Percentiles rank a stretch among this genome's conserved stretches.
Conservation (phyloP, 2,329 filamentous ascomycete genomes). For the Curvularia hawaiiensis region DNA sequence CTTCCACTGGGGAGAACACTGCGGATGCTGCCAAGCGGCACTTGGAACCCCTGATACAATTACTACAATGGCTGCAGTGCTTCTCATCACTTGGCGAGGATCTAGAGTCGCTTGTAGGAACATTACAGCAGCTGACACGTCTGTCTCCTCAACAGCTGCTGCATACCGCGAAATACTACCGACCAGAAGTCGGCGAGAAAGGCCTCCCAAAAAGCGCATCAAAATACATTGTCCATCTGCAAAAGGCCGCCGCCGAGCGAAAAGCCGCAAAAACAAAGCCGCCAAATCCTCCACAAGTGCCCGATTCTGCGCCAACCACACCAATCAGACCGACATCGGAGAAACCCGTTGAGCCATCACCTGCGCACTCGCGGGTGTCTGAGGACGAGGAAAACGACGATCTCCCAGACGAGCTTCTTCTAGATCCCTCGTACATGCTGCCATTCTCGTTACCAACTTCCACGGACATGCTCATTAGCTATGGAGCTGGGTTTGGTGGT, state of each 20-base stretch:
- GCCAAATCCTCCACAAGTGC: constrained; percentile 43
- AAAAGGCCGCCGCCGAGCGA: constrained; percentile 69
- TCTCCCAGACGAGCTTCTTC: constrained; percentile 73
- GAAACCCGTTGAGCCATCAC: constrained; percentile 34
- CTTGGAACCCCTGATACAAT: constrained; percentile 86
- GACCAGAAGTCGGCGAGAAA: constrained; percentile 94
- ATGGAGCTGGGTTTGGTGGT: constrained; percentile 92
- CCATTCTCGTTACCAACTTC: constrained; percentile 95
- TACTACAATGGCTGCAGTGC: constrained; percentile 96
- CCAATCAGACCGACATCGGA: constrained; percentile 37
- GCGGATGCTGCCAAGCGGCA: constrained; percentile 84
- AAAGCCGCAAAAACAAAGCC: constrained; percentile 43
- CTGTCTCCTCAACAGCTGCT: constrained; percentile 87
- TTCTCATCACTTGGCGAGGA: constrained; percentile 95
- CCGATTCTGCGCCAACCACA: constrained; percentile 38
- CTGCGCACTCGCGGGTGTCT: constrained; percentile 40
- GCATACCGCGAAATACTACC: constrained; percentile 90
- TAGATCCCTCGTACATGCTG: constrained; percentile 90
- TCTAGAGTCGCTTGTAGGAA: constrained; percentile 83
- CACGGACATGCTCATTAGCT: constrained; percentile 96
- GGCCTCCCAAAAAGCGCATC: constrained; percentile 84
- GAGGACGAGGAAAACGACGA: constrained; percentile 68
- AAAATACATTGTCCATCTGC: constrained; percentile 81
- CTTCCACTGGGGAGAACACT: constrained; percentile 82
- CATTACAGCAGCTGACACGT: constrained; percentile 84